A percentile compares a stretch with the other conserved stretches of the same genome.
Conservation (phyloP, 495 filamentous ascomycete genomes). For the Cairneyella variabilis region DNA sequence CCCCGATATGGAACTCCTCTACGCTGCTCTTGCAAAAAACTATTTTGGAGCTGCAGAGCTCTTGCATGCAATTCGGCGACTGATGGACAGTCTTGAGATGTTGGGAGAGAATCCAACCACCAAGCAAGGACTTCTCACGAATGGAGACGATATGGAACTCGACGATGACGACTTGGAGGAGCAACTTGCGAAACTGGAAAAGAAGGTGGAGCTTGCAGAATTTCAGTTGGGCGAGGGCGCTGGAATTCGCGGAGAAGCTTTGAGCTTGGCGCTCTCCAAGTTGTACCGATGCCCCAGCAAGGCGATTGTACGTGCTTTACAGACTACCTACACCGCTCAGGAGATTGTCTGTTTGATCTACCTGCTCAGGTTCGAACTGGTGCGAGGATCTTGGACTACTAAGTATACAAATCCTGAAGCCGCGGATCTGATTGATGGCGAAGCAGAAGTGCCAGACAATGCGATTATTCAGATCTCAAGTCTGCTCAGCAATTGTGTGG, state of each 20-base stretch:
- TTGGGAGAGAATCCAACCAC: conserved; percentile 33
- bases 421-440: conserved; percentile 38
- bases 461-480: conserved; percentile 57
- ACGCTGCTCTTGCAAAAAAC: conserved; percentile 49
- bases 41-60: conserved; percentile 44
- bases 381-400: conserved; percentile 64
- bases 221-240: conserved; percentile 44
- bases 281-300: conserved; percentile 59
- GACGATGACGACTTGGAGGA: conserved; percentile 29
- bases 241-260: conserved; percentile 36
- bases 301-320: conserved; percentile 57
- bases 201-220: conserved; percentile 44
- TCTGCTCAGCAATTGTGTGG: conserved; percentile 71
- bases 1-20: conserved; percentile 54
- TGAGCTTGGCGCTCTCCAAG: conserved; percentile 55
- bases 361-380: conserved; percentile 63
- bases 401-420: conserved; percentile 50
- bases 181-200: conserved; percentile 30
- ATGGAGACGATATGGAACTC: conserved; percentile 27
- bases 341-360: conserved; percentile 72
- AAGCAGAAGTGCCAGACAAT: conserved; percentile 50
- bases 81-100: conserved; percentile 49
- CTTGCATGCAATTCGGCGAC: conserved; percentile 40
- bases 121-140: conserved; percentile 29
- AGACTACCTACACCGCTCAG: conserved; percentile 56